Evolutionary conservation across 768 basidiomycete genomes (phyloP), one percentile per base, ranked within the genome.

Genomic region (Phylloporus sp.): DNA sequence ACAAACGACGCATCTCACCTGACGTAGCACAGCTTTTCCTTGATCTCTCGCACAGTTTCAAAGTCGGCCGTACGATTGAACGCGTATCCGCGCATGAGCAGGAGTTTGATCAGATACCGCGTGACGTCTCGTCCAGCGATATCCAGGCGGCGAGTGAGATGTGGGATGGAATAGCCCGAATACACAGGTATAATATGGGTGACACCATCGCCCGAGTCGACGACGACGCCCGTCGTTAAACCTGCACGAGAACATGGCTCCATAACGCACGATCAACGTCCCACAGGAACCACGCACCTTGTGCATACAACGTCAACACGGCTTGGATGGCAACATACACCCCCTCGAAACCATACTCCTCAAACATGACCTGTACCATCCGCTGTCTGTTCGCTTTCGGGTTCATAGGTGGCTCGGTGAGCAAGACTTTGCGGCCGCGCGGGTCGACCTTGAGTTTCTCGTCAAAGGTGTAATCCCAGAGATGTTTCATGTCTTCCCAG

Each of bases 21-120:
- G 61, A 96, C 89, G 63, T 98, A 99, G 71, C 96, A 99, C 36
- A 98, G 69, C 67, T 94, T 96, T 75, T 99, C 96, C 71, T 99
- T 99, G 72, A 99, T 98, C 67, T 96, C 91, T 26, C 95, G 74
- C 18, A 99, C 96, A 3, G 96, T 99, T 73, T 99, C 96, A 60
- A 99, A 99, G 71, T 99, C 96, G 22, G 96, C 96, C 3, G 96
- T 99, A 32, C 96, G 83, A 71, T 99, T 98, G 79, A 99, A 98
- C 1, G 96, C 96, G 67, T 99, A 98, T n/a, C 96, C 96, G n/a
- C 95, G 84, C 94, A 97, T 97, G 57, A 98, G 81, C 27, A 99
- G 76, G n/a, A 99, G 78, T 71, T 98, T 99, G 80, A 99, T 99
- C 69, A 99, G 75, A 69, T 99, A 99, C 59, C 93, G 83, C 37